These are phyloP conservation scores for Salvia miltiorrhiza DNA, from an alignment of 257 asterid genomes.

Conservation along the genomic window DNA sequence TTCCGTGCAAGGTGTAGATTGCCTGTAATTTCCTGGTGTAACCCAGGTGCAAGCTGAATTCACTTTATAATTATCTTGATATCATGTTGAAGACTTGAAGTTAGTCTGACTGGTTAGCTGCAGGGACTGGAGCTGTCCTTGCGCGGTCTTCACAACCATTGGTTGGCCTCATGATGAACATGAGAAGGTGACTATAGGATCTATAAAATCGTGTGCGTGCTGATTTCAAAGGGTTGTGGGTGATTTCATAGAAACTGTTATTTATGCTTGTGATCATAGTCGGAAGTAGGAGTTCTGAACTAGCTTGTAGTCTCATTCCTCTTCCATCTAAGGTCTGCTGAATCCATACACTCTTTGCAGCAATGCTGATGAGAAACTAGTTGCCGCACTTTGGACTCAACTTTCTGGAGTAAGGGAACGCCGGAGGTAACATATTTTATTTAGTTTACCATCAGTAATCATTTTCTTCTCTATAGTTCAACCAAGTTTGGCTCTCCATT, in stretches of 20 bases:
- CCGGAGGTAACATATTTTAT: slow-evolving; percentile 48
- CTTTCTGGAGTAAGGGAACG: slow-evolving; percentile 67
- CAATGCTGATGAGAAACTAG: slow-evolving; percentile 89
- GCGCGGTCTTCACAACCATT: slow-evolving; percentile 97
- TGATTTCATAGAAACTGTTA: slow-evolving; percentile 1
- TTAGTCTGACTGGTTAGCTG: slow-evolving; percentile 32
- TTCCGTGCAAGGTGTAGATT: slow-evolving; percentile 90
- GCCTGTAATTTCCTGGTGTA: slow-evolving; percentile 94
- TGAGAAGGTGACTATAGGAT: slow-evolving; percentile 70
- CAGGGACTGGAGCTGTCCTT: slow-evolving; percentile 92
- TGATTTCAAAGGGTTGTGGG: slow-evolving; percentile 5
- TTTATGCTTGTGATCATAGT: slow-evolving; percentile 1
- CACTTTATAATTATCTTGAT: slow-evolving; percentile 19
- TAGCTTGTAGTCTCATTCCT: slow-evolving; percentile 5
- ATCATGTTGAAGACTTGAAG: slow-evolving; percentile 25
- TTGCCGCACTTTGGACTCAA: slow-evolving; percentile 82
- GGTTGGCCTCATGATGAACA: slow-evolving; percentile 97
- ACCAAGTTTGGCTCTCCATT: slow-evolving; percentile 7
- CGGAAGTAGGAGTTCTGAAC: slow-evolving; percentile 1
- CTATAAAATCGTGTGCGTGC: slow-evolving; percentile 4
- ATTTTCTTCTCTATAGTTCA: slow-evolving; percentile 7
- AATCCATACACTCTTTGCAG: slow-evolving; percentile 44
- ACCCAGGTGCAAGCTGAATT: slow-evolving; percentile 55
- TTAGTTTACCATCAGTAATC: slow-evolving; percentile 9
- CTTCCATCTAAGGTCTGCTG: slow-evolving; percentile 3